Percentiles rank a stretch among this genome's conserved stretches.
Conservation (phyloP, 2,329 filamentous ascomycete genomes). For the Aspergillus ustus region DNA sequence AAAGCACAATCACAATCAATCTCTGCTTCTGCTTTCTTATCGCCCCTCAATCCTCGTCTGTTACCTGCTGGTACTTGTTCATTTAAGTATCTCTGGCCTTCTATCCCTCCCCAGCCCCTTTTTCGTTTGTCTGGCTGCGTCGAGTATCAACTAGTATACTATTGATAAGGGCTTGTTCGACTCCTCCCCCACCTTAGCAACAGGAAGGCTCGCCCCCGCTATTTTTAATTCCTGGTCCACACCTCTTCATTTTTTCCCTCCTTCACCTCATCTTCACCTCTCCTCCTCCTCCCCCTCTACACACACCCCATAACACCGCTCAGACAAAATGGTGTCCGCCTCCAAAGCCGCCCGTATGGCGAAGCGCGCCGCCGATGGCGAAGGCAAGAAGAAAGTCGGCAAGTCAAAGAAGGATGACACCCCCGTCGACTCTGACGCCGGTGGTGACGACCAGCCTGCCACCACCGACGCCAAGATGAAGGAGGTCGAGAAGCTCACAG, state of each 20-base stretch:
- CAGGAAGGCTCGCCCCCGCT: slow-evolving; percentile 31
- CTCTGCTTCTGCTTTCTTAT: slow-evolving; percentile 12
- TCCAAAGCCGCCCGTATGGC: slow-evolving; percentile 71
- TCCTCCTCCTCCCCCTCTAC: slow-evolving; percentile 23
- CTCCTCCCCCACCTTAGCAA: slow-evolving; percentile 27
- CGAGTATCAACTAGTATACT: slow-evolving; percentile 17
- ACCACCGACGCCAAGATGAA: slow-evolving; percentile 74
- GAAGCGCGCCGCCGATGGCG: slow-evolving; percentile 68
- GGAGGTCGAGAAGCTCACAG: slow-evolving; percentile 81
- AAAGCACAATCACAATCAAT: slow-evolving; percentile 14
- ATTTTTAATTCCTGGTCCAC: slow-evolving; percentile 36
- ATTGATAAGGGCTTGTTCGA: slow-evolving; percentile 48
- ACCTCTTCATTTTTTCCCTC: slow-evolving; percentile 37
- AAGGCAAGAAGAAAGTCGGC: slow-evolving; percentile 69
- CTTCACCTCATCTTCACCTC: slow-evolving; percentile 23
- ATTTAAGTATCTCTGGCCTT: slow-evolving; percentile 2
- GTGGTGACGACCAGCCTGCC: slow-evolving; percentile 66
- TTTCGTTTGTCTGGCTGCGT: neutral
- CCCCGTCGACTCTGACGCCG: slow-evolving; percentile 67
- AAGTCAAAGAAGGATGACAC: slow-evolving; percentile 68
- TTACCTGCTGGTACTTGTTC: slow-evolving; percentile 2
- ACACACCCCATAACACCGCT: slow-evolving; percentile 19
- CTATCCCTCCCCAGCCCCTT: neutral
- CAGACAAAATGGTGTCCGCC: slow-evolving; percentile 65
- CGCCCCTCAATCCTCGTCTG: neutral